Evolutionary conservation across 108 stramenopile genomes (phyloP).

Genomic region (Cyclotella baltica): DNA sequence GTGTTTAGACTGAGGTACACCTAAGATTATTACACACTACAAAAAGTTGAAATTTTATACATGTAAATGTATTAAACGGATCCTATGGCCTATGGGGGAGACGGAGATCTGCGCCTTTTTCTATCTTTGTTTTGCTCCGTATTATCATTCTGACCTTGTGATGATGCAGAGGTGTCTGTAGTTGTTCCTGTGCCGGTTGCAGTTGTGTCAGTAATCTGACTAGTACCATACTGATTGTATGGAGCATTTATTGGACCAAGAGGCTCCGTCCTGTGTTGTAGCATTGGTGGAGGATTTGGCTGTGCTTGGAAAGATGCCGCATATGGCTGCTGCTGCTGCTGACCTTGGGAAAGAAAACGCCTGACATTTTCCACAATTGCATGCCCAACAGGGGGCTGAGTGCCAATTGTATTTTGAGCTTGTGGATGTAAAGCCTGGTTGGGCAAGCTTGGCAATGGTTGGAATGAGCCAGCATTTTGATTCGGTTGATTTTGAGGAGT

Average conservation of each 20-base stretch:
- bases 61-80: too few species aligned
- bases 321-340: not conserved
- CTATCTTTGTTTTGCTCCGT: not conserved
- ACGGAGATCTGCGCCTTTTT: not conserved
- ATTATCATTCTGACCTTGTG: not conserved
- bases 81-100: too few species aligned
- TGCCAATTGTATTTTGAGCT: not conserved
- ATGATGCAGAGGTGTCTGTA: not conserved
- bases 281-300: not conserved
- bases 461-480: not conserved
- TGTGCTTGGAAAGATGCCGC: not conserved
- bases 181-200: constrained; percentile 5
- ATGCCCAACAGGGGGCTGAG: not conserved
- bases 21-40: too few species aligned
- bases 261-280: not conserved
- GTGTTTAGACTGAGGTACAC: too few species aligned
- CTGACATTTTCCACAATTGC: constrained; percentile 3
- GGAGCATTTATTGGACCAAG: not conserved
- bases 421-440: not conserved
- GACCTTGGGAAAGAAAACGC: not conserved
- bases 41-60: too few species aligned
- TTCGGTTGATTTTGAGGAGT: not conserved
- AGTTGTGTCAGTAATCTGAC: constrained; percentile 4
- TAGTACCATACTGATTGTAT: not conserved
- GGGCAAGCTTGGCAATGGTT: not conserved